These are phyloP conservation scores for Dryas alaskensis DNA, from an alignment of 306 rosid species.

Conservation along the genomic window DNA sequence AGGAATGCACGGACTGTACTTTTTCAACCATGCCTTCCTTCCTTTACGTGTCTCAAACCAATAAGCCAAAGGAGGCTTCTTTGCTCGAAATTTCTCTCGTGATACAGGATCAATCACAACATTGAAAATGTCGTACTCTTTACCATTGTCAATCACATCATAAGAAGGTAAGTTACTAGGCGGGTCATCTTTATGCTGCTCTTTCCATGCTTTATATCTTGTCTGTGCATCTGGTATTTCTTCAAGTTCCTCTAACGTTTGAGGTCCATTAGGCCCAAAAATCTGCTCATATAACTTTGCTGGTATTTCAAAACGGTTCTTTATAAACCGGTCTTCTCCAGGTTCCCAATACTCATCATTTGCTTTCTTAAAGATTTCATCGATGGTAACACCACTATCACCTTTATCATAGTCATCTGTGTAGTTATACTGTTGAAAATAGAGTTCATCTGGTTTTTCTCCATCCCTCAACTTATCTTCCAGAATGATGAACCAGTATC, in stretches of 20 bases:
- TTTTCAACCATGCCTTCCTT: constrained; percentile 88
- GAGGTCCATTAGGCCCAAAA: constrained; percentile 98
- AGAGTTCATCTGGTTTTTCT: constrained; percentile 81
- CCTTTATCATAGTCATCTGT: constrained; percentile 91
- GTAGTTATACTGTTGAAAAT: constrained; percentile 91
- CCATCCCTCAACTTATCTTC: constrained; percentile 86
- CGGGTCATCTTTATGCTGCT: constrained; percentile 56
- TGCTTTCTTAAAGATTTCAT: constrained; percentile 72
- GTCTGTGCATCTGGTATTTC: constrained; percentile 91
- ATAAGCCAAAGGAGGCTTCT: constrained; percentile 77
- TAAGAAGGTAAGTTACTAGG: constrained; percentile 48
- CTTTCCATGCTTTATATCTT: constrained; percentile 80
- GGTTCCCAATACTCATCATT: constrained; percentile 93
- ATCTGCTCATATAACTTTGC: constrained; percentile 83
- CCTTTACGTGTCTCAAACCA: constrained; percentile 97
- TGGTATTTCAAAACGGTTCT: constrained; percentile 72
- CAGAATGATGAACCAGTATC: constrained; percentile 93
- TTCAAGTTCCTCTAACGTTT: constrained; percentile 70
- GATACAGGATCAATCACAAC: constrained; percentile 66
- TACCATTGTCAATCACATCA: constrained; percentile 75
- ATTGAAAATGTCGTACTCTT: constrained; percentile 77
- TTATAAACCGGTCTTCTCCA: constrained; percentile 79
- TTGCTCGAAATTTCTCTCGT: constrained; percentile 47
- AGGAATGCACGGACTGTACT: constrained; percentile 76
- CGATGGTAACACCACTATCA: constrained; percentile 80